These are phyloP conservation scores for Pythium rhizo-oryzae DNA, from an alignment of 352 stramenopile genomes.

Conservation along the genomic window DNA sequence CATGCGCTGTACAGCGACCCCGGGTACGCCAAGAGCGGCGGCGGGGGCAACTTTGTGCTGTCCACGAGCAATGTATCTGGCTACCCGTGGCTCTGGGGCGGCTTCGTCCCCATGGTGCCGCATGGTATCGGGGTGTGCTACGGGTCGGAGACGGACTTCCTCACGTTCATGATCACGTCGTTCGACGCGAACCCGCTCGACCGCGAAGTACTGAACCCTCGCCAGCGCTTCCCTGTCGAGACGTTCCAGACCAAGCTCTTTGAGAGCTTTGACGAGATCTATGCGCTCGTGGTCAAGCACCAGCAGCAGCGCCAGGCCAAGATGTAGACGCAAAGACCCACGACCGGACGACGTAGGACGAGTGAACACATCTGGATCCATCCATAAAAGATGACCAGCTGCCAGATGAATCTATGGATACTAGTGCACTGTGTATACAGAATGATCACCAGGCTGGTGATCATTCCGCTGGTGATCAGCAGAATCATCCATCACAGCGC, in stretches of 20 bases:
- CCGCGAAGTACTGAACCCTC: constrained; percentile 21
- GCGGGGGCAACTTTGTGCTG: constrained; percentile 91
- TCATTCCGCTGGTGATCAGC: too few relatives aligned
- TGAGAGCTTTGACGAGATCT: constrained; percentile 63
- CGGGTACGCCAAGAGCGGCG: constrained; percentile 84
- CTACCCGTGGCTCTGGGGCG: constrained; percentile 95
- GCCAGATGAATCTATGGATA: not conserved
- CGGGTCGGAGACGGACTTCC: constrained; percentile 87
- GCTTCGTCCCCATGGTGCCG: constrained; percentile 90
- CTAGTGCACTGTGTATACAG: not conserved
- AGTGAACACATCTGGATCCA: not conserved
- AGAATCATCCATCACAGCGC: not conserved
- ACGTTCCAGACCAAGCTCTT: constrained; percentile 56
- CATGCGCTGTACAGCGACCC: constrained; percentile 87
- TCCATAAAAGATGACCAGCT: not conserved
- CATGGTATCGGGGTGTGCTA: constrained; percentile 95
- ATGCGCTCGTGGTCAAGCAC: constrained; percentile 34
- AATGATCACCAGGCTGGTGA: too few relatives aligned
- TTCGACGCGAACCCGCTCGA: constrained; percentile 49
- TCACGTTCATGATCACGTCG: constrained; percentile 93
- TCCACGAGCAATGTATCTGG: constrained; percentile 94
- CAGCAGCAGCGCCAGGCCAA: constrained; percentile 21
- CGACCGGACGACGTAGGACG: not conserved
- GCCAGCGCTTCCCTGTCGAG: constrained; percentile 38
- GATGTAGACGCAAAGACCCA: constrained; percentile 7